Conservation (phyloP, 2,329 filamentous ascomycete genomes). For the Epichloe elymi region DNA sequence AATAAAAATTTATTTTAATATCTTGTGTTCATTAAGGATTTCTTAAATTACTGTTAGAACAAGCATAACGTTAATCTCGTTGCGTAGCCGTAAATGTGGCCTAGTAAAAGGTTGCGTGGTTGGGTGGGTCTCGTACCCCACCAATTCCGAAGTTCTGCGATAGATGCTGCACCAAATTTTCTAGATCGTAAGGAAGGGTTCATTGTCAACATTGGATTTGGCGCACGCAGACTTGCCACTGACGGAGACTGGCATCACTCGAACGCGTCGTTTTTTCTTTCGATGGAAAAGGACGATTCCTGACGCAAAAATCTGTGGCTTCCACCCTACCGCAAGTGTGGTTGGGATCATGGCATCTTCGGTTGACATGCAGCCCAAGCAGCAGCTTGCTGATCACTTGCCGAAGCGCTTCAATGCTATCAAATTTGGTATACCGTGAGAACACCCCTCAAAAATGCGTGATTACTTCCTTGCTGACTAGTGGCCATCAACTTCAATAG, state of each 20-base stretch:
- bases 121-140: too few species aligned
- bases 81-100: too few species aligned
- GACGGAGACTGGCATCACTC: neutral
- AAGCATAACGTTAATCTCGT: too few species aligned
- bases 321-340: neutral
- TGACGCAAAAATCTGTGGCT: neutral
- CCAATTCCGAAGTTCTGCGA: neutral
- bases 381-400: slow-evolving; percentile 58
- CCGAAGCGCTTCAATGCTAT: slow-evolving; percentile 85
- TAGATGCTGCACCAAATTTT: neutral
- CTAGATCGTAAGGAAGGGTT: neutral
- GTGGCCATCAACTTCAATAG: slow-evolving; percentile 25
- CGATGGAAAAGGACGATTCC: too few species aligned
- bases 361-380: slow-evolving; percentile 1
- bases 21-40: too few species aligned
- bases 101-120: too few species aligned
- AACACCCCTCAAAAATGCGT: neutral
- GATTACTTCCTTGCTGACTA: neutral
- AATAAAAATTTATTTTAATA: too few species aligned
- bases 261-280: neutral
- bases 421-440: slow-evolving; percentile 78
- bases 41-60: too few species aligned
- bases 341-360: neutral
- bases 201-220: neutral
- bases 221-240: neutral